Base-by-base conservation (phyloP, 495 filamentous ascomycete species). In the Sabuloglossum arenarium region DNA sequence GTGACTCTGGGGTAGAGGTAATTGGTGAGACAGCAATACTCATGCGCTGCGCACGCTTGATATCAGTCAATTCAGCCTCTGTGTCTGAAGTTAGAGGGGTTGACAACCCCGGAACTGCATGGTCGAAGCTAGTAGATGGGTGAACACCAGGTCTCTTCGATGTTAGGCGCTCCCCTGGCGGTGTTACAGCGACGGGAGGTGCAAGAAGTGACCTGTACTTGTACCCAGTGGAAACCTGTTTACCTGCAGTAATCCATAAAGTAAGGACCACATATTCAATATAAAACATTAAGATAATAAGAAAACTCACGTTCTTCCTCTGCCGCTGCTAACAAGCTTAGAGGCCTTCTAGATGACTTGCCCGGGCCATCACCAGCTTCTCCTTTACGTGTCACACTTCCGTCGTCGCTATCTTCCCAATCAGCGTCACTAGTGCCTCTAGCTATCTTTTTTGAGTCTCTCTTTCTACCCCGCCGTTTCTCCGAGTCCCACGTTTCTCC, bases 31-130 rank as follows among this genome's bases (percentile, higher is more conserved):
- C 75, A 47, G 78, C 76, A 57, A 96, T 81, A 9, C 80, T 75
- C 46, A 98, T 75, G 53, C 80, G 81, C 65, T 96, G 91, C 0
- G 91, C 91, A 27, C 82, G 77, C 59, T 81, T 81, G 55, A 97
- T 85, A 60, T 94, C 90, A 12, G 74, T 78, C 8, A 89, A 67
- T 57, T 94, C 88, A 1, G 77, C 82, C 66, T 98, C 89, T 19
- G 85, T 79, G 54, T 96, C 91, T 8, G 88, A 91, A 55, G 82
- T 82, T 39, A 87, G 75, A 0, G 90, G 87, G 0, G 87, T 94
- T 27, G 80, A 80, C 3, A 75, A 68, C 2, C 78, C 81, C 0
- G 86, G 88, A 19, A 75, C 69, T 5, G 77, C 73, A 30, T 75
- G 60, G 59, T 95, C 90, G 63, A 82, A 94, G 61, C 78, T 88